These are phyloP conservation scores for Phalaenopsis aphrodite DNA, from an alignment of 106 monocot genomes.

Conservation along the genomic window DNA sequence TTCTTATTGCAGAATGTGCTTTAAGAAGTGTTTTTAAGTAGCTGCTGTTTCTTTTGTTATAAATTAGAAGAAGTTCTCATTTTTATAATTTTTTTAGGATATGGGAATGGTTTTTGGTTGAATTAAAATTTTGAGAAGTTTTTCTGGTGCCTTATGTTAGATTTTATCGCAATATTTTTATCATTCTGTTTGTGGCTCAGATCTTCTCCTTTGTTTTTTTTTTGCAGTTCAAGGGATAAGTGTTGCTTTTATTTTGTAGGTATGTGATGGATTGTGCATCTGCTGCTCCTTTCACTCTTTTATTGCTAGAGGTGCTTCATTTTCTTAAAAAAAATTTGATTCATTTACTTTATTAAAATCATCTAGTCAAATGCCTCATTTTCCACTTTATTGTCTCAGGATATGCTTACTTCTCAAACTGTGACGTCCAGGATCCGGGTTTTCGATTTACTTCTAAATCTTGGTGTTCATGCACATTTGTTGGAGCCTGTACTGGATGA, in stretches of 20 bases:
- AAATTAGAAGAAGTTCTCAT: too few relatives aligned
- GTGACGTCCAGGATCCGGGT: conserved; percentile 55
- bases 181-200: background rate
- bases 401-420: conserved; percentile 68
- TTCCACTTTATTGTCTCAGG: conserved; percentile 38
- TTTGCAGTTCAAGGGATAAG: background rate
- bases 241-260: conserved; percentile 48
- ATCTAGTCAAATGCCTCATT: conserved; percentile 11
- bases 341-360: background rate
- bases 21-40: background rate
- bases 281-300: conserved; percentile 81
- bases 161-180: too few relatives aligned
- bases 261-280: conserved; percentile 74
- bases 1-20: background rate
- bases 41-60: background rate
- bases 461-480: conserved; percentile 93
- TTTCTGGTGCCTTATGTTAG: too few relatives aligned
- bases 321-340: conserved; percentile 1
- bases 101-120: too few relatives aligned
- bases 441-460: conserved; percentile 90
- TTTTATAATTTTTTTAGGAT: too few relatives aligned
- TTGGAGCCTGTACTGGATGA: conserved; percentile 74
- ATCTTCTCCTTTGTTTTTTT: background rate
- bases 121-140: too few relatives aligned
- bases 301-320: conserved; percentile 79